Percentiles rank a stretch among this genome's conserved stretches.
These are phyloP conservation scores for Aspergillus nomiae DNA, from an alignment of 2,329 filamentous ascomycete genomes.

Conservation along the genomic window DNA sequence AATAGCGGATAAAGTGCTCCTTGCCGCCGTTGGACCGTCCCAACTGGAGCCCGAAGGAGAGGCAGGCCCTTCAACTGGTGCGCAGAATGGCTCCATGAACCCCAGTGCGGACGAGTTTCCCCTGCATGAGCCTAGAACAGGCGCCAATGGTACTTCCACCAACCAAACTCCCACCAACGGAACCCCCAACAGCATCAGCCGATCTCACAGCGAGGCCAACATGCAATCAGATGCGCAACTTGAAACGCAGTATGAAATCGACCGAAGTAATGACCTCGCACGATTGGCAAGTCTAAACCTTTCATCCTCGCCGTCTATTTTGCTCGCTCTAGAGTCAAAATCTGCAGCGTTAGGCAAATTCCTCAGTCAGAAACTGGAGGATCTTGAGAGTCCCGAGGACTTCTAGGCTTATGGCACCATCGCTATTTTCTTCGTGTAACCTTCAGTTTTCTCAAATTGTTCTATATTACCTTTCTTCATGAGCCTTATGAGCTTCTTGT, in stretches of 20 bases:
- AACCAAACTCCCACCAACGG: conserved; percentile 14
- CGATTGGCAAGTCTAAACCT: conserved; percentile 44
- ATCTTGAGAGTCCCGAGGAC: conserved; percentile 46
- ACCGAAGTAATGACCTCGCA: conserved; percentile 41
- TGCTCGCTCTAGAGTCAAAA: conserved; percentile 46
- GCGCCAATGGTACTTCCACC: conserved; percentile 8
- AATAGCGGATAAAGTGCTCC: conserved; percentile 46
- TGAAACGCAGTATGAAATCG: conserved; percentile 42
- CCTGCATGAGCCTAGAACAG: not conserved
- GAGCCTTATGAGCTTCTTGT: not conserved
- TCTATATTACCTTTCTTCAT: not conserved
- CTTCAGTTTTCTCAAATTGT: not conserved
- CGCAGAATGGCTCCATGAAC: conserved; percentile 1
- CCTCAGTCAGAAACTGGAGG: conserved; percentile 41
- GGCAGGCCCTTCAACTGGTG: conserved; percentile 14
- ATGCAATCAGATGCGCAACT: conserved; percentile 29
- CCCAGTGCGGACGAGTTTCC: not conserved
- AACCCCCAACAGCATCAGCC: conserved; percentile 8
- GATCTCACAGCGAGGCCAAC: conserved; percentile 15
- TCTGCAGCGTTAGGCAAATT: conserved; percentile 45
- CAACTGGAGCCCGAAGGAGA: conserved; percentile 24
- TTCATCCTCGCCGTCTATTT: conserved; percentile 39
- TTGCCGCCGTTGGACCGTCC: conserved; percentile 44
- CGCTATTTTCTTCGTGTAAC: not conserved
- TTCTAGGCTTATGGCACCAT: conserved; percentile 28